Evolutionary conservation across 176 grass and related monocot species (phyloP).

Genomic region (Oryza longistaminata): DNA sequence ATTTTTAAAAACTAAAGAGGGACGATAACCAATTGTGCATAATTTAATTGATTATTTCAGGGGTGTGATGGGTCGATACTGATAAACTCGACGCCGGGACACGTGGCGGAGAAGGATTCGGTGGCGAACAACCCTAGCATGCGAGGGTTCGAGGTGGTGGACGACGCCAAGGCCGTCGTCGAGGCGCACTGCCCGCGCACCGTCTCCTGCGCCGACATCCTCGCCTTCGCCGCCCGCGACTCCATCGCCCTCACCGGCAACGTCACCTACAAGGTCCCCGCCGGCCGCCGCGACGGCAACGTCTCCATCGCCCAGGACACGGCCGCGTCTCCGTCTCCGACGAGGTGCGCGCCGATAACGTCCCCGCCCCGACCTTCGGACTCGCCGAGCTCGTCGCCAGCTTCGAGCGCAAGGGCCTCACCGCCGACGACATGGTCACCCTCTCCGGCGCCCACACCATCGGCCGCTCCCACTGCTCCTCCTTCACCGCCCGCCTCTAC

Average conservation of each 20-base stretch:
- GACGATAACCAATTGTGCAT: no score
- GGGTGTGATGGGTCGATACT: conserved; percentile 60
- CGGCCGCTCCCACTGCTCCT: conserved; percentile 56
- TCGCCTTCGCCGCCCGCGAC: conserved; percentile 61
- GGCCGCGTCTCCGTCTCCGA: conserved; percentile 27
- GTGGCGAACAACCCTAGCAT: conserved; percentile 50
- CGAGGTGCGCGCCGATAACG: conserved; percentile 42
- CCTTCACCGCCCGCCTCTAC: conserved; percentile 37
- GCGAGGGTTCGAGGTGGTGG: conserved; percentile 52
- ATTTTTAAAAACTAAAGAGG: no score
- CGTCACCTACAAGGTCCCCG: conserved; percentile 31
- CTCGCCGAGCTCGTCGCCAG: background rate
- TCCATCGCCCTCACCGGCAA: conserved; percentile 29
- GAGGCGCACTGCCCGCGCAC: conserved; percentile 53
- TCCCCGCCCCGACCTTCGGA: background rate
- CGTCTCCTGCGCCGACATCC: conserved; percentile 64
- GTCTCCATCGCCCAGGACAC: no score
- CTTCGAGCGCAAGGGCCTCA: conserved; percentile 40
- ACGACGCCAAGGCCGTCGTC: conserved; percentile 54
- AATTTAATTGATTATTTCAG: background rate
- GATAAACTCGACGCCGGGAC: conserved; percentile 44
- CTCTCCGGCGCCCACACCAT: conserved; percentile 63
- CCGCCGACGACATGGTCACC: conserved; percentile 35
- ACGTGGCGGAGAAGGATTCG: conserved; percentile 43
- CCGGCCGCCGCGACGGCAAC: conserved; percentile 55